Percentiles rank a stretch among this genome's conserved stretches.
These are phyloP conservation scores for Paecilomyces variotii DNA, from an alignment of 2,329 filamentous ascomycete genomes.

Conservation along the genomic window DNA sequence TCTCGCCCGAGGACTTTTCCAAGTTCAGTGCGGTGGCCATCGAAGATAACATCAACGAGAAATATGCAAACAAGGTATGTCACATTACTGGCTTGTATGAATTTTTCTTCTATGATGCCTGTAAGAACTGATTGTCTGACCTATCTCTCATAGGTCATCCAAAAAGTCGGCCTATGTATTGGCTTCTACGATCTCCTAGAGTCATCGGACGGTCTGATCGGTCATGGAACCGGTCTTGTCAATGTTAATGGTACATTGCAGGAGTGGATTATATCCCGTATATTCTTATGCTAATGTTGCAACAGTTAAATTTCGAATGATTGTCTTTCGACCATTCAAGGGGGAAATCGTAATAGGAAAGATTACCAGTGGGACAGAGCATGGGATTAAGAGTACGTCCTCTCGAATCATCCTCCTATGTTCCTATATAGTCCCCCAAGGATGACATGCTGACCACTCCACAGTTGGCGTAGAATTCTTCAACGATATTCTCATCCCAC, in stretches of 20 bases:
- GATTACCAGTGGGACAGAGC: conserved; percentile 65
- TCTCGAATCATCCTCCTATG: not conserved
- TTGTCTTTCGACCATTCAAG: conserved; percentile 94
- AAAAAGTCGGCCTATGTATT: conserved; percentile 88
- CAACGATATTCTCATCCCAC: conserved; percentile 77
- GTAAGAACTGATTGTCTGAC: not conserved
- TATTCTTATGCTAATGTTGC: not conserved
- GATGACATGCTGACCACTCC: not conserved
- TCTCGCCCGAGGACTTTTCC: conserved; percentile 78
- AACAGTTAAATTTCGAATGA: conserved; percentile 79
- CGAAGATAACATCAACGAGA: conserved; percentile 93
- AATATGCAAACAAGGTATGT: conserved; percentile 82
- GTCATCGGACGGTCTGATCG: conserved; percentile 87
- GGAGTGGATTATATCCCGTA: not conserved
- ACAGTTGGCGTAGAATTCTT: conserved; percentile 84
- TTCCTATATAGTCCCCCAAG: conserved; percentile 7
- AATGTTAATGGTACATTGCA: conserved; percentile 78
- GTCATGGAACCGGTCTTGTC: conserved; percentile 82
- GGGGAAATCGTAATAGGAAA: conserved; percentile 81
- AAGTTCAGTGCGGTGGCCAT: conserved; percentile 75
- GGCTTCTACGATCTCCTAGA: conserved; percentile 86
- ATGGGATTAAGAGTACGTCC: conserved; percentile 62
- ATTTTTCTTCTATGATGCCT: not conserved
- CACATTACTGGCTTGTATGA: not conserved
- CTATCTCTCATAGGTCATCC: conserved; percentile 56